Conservation (phyloP, 768 basidiomycete species). For the Boletus rubescentipes region DNA sequence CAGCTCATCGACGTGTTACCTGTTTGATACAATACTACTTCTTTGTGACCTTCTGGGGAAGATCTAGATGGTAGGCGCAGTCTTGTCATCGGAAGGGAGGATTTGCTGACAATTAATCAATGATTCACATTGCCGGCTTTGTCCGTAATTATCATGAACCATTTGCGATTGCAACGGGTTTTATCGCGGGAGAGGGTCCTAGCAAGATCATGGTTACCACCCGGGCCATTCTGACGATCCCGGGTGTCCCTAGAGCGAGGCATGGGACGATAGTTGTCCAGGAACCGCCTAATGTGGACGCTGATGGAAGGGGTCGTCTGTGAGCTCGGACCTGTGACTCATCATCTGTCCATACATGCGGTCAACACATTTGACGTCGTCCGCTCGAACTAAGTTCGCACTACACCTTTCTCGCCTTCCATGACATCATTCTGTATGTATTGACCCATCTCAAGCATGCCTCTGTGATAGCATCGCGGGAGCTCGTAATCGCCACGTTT, state of each 20-base stretch:
- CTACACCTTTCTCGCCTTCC: conserved; percentile 21
- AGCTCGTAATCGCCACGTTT: conserved; percentile 46
- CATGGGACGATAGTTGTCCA: conserved; percentile 33
- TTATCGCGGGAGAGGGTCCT: conserved; percentile 38
- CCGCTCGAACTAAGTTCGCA: conserved; percentile 20
- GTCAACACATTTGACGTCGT: background rate
- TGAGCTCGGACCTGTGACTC: background rate
- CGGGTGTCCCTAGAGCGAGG: conserved; percentile 26
- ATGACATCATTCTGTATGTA: conserved; percentile 13
- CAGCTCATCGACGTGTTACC: no score
- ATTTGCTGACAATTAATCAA: background rate
- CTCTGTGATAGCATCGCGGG: conserved; percentile 41
- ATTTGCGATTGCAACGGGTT: conserved; percentile 39
- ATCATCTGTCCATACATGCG: no score
- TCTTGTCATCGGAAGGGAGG: no score
- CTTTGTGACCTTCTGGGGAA: no score
- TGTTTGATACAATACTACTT: no score
- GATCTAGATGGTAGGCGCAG: background rate
- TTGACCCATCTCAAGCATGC: conserved; percentile 35
- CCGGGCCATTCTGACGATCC: conserved; percentile 32
- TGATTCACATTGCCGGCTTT: background rate
- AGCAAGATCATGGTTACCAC: conserved; percentile 36
- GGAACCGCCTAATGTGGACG: conserved; percentile 27
- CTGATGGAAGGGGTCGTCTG: background rate
- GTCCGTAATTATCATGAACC: conserved; percentile 18